Evolutionary conservation across 768 basidiomycete species (phyloP), one percentile per base, ranked within the genome.

Genomic region (Trametes punicea): DNA sequence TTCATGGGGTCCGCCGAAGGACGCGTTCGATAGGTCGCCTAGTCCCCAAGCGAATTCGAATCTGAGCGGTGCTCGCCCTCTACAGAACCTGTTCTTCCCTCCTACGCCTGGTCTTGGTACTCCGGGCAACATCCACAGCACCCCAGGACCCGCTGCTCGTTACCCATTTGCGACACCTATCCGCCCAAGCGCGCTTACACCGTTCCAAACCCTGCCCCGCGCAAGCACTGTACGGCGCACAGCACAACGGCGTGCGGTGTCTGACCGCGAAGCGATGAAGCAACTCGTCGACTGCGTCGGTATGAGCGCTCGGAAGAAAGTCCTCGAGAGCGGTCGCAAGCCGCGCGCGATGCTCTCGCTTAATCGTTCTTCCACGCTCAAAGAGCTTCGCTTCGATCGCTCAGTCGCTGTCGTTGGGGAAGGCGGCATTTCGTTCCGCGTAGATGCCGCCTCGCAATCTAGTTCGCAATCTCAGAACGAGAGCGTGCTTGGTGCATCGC

Each of bases 191-290:
- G 50, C 60, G 64, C 53, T 62, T 46, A 71, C 72, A 13, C 62
- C 73, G 21, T 68, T 73, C 61, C 74, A 77, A n/a, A 84, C 84
- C 1, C 71, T 87, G 29, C 80, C 82, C 3, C 80, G 84, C 13
- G 76, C 80, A 1, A 79, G 80, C 60, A 83, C 82, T 2, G 59
- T 80, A 2, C 78, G 81, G 25, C 78, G 85, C 42, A 78, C 77
- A 15, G 72, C 72, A 6, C 69, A 65, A 41, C 74, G 76, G 27
- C 73, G 82, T 16, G 68, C 75, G 2, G 80, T 94, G 5, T 90
- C 90, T 0, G 91, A 93, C 64, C 80, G 87, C 23, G 88, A 93
- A 64, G 90, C 90, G 8, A 88, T 94, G 87, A 85, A 85, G 67
- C 88, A 91, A 69, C 83, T 94, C 38, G 88, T 90, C 6, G 84